phyloP scores from a whole-genome alignment of 2,329 filamentous ascomycete species.

The Camillea tinctor region DNA sequence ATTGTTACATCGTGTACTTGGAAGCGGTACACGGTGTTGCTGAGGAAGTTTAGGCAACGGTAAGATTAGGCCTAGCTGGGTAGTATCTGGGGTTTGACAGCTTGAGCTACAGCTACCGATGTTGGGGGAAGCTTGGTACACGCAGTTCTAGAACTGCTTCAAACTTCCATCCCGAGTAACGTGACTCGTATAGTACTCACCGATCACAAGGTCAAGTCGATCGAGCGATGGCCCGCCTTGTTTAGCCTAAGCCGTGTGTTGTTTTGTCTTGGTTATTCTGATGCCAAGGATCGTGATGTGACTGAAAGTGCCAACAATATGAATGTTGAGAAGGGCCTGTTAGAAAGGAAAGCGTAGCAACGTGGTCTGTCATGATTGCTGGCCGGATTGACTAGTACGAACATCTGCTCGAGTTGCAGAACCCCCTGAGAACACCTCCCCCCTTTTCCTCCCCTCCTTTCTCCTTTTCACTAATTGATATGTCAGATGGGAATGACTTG shows the following conservation, averaged over 20 bases:
- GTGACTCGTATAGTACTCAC: neutral
- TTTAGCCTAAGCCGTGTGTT: neutral
- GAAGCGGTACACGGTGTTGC: neutral
- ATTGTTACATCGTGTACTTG: neutral
- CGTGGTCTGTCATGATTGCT: slow-evolving; percentile 13
- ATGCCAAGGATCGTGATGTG: neutral
- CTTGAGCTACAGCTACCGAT: too few species aligned
- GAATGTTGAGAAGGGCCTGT: slow-evolving; percentile 15
- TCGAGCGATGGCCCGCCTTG: neutral
- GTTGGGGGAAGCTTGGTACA: neutral
- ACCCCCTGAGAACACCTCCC: too few species aligned
- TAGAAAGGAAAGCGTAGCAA: slow-evolving; percentile 18
- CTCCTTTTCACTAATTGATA: neutral
- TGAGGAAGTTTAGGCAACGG: neutral
- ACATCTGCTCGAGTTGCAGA: neutral
- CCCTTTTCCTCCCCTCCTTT: neutral
- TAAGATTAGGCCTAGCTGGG: neutral
- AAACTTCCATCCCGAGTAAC: neutral
- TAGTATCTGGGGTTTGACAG: too few species aligned
- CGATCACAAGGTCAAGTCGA: neutral
- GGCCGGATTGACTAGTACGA: slow-evolving; percentile 1
- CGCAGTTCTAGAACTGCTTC: neutral
- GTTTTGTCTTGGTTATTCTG: neutral
- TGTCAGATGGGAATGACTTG: neutral
- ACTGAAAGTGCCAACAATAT: neutral